Evolutionary conservation across 139 green algal species (phyloP), one percentile per base, ranked within the genome.

Genomic region (Pleodorina starrii): DNA sequence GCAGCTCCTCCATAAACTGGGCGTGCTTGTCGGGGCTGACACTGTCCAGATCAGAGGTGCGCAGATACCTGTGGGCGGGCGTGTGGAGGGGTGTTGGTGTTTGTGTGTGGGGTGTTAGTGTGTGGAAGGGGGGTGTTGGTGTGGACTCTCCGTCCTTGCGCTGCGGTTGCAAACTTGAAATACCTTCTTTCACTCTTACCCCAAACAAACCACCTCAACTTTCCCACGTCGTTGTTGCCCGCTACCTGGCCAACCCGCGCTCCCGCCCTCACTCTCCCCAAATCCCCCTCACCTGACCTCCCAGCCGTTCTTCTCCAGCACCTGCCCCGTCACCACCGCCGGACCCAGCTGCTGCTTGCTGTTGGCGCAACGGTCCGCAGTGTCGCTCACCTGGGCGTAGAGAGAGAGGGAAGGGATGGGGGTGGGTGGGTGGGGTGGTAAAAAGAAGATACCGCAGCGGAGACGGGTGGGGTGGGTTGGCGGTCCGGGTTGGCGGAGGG

Each of bases 261-360:
- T n/a, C 38, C 71, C 9, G 71, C 71, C 71, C 38, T 17, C 16
- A 9, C 1, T 59, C 35, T 21, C 17, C 40, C 7, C 2, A 57
- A 32, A 43, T 5, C 17, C 43, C 17, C 5, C 78, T 73, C 78
- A 88, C 82, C 66, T 79, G 60, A 91, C 89, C n/a, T 91, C 89
- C 89, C 89, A 91, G 14, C 89, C 89, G 72, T 91, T 91, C 89
- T 91, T 91, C 81, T 91, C 89, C n/a, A 91, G 73, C 46, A 91
- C 40, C 89, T 91, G 72, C 10, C 81, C 50, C 89, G 85, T 17
- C 44, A 91, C 19, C 7, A 74, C 35, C 40, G 75, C 25, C 14
- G 32, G n/a, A 0, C 81, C 81, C 57, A 89, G 73, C 81, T 89
- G 43, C 81, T 91, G 89, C 16, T 59, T 74, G 46, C 48, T 87